These are phyloP conservation scores for Aspergillus thermomutatus DNA, from an alignment of 2,329 filamentous ascomycete genomes.

Conservation along the genomic window DNA sequence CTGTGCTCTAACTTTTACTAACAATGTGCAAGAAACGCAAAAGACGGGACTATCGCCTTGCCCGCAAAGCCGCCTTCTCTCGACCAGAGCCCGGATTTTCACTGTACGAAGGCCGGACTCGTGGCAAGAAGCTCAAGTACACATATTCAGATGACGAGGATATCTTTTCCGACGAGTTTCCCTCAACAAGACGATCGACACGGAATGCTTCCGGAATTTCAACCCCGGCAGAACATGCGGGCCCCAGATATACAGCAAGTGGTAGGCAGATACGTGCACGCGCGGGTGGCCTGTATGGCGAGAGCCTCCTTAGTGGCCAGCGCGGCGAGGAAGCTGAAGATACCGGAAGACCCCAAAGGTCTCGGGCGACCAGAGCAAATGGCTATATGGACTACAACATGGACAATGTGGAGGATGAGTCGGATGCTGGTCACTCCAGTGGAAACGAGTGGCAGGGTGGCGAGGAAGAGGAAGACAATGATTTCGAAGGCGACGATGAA, in stretches of 20 bases:
- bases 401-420: constrained; percentile 63
- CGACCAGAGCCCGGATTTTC: constrained; percentile 87
- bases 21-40: constrained; percentile 68
- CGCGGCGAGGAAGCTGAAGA: constrained; percentile 44
- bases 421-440: constrained; percentile 58
- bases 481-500: constrained; percentile 56
- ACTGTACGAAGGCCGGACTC: constrained; percentile 90
- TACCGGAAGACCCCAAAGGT: constrained; percentile 38
- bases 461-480: constrained; percentile 69
- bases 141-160: constrained; percentile 90
- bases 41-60: constrained; percentile 84
- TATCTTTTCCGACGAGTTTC: constrained; percentile 59
- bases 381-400: constrained; percentile 55
- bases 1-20: constrained; percentile 7
- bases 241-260: constrained; percentile 71
- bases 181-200: constrained; percentile 61
- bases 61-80: constrained; percentile 81
- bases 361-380: constrained; percentile 27
- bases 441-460: constrained; percentile 70
- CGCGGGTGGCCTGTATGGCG: constrained; percentile 54
- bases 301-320: constrained; percentile 55
- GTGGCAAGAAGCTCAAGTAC: constrained; percentile 94
- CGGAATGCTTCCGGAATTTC: constrained; percentile 66
- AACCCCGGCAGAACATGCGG: constrained; percentile 66
- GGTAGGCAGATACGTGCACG: constrained; percentile 71